Evolutionary conservation across 352 stramenopile genomes (phyloP), one percentile per base, ranked within the genome.

Genomic region (Phytophthora hybrid): DNA sequence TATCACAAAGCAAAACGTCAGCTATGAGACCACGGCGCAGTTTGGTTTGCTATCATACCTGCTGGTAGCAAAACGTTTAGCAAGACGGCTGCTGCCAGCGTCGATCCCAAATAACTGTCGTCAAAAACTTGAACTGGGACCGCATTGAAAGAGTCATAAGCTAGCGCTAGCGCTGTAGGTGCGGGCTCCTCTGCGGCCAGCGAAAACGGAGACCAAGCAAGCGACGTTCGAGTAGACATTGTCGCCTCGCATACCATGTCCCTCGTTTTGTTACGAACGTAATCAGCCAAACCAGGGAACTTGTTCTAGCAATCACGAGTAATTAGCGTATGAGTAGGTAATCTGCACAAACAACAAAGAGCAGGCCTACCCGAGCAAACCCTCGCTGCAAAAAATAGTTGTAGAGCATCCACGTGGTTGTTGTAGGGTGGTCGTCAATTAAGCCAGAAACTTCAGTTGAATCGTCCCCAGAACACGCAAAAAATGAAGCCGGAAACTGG

Each of bases 351-450:
- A 44, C 19, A 57, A 18, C 16, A n/a, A 61, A 18, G 31, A 52
- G 18, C 21, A 52, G 61, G 79, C 83, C 32, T 79, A 96, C 90
- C 66, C 83, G 85, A 26, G 74, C 60, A 62, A 96, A 92, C 3
- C 78, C 84, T 26, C 88, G 85, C 60, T 93, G 87, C 5, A 91
- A 47, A 60, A 86, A 90, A 68, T 94, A 94, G 64, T 94, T 95
- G 80, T 93, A 94, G 13, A 92, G 74, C 14, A 88, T 66, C 70
- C 80, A 77, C 10, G 80, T 88, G 19, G 59, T 72, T 11, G 64
- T 65, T 23, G 49, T 53, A 39, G 69, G n/a, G 13, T 26, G 59
- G 39, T 18, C 21, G 7, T 59, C 19, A 1, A 55, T 69, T 52
- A 32, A 71, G 1, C 29, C 46, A 66, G 52, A 44, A 60, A 37